A percentile compares a stretch with the other conserved stretches of the same genome.
Conservation (phyloP, 176 grass and related monocot genomes). For the Oryza meyeriana region DNA sequence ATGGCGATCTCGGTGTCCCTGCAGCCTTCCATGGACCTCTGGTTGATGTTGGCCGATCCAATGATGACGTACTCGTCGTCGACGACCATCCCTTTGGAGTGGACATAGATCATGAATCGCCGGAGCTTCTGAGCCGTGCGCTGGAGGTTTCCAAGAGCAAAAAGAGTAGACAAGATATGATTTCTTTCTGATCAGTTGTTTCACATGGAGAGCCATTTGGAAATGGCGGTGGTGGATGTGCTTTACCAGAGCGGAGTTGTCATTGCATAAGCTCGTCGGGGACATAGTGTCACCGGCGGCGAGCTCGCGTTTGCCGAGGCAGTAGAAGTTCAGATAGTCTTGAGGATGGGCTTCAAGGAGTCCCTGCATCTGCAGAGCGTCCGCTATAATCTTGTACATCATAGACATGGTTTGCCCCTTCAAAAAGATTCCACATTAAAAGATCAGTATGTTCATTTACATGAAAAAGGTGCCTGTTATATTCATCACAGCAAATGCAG, state of each 20-base stretch:
- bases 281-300: neutral
- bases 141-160: conserved; percentile 11
- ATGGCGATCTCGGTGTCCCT: conserved; percentile 74
- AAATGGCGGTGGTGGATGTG: neutral
- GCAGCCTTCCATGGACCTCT: conserved; percentile 67
- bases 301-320: conserved; percentile 57
- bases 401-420: conserved; percentile 63
- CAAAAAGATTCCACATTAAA: neutral
- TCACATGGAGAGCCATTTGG: neutral
- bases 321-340: conserved; percentile 65
- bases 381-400: conserved; percentile 57
- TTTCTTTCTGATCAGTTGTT: neutral
- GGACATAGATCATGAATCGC: conserved; percentile 75
- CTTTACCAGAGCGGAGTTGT: conserved; percentile 33
- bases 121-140: conserved; percentile 38
- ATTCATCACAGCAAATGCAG: neutral
- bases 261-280: conserved; percentile 15
- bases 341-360: conserved; percentile 48
- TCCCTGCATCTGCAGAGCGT: conserved; percentile 40
- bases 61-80: conserved; percentile 67
- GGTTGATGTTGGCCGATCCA: conserved; percentile 76
- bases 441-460: neutral
- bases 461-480: neutral
- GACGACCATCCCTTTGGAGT: conserved; percentile 67
- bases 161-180: neutral